Evolutionary conservation across 305 asterid genomes (phyloP).

Genomic region (Rubia tinctorum): DNA sequence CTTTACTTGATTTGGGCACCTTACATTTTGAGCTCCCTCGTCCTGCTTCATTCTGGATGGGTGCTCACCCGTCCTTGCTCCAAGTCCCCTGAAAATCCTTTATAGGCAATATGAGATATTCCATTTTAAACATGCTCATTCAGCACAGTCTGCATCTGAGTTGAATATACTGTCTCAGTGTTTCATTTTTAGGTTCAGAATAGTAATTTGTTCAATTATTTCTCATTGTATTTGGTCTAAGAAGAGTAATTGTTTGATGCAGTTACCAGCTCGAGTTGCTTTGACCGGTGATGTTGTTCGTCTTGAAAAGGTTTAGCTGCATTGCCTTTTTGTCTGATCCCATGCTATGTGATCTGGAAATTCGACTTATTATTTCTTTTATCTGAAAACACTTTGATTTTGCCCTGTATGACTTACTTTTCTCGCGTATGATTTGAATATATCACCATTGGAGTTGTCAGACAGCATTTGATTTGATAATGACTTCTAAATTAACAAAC

Average conservation of each 20-base stretch:
- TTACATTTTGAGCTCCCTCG: neutral
- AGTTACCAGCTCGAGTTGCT: constrained; percentile 88
- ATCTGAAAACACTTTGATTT: neutral
- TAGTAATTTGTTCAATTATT: neutral
- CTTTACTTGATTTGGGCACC: neutral
- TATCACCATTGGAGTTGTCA: neutral
- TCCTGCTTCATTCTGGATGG: neutral
- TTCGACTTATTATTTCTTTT: neutral
- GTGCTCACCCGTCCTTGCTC: neutral
- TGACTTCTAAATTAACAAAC: neutral
- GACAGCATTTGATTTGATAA: neutral
- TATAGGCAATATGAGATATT: neutral
- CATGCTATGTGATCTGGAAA: neutral
- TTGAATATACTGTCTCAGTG: neutral
- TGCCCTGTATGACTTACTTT: neutral
- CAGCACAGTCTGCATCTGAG: neutral
- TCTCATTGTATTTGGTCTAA: constrained; percentile 6
- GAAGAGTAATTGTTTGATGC: constrained; percentile 25
- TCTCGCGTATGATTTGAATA: neutral
- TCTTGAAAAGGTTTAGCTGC: constrained; percentile 60
- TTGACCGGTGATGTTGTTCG: constrained; percentile 63
- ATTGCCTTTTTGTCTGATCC: neutral
- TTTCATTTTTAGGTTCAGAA: constrained; percentile 7
- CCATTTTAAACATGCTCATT: neutral
- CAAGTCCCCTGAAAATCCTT: neutral